A percentile compares a stretch with the other conserved stretches of the same genome.
Evolutionary conservation across 1,139 yeast genomes (phyloP).

Genomic region (Sugiyamaella japonica): DNA sequence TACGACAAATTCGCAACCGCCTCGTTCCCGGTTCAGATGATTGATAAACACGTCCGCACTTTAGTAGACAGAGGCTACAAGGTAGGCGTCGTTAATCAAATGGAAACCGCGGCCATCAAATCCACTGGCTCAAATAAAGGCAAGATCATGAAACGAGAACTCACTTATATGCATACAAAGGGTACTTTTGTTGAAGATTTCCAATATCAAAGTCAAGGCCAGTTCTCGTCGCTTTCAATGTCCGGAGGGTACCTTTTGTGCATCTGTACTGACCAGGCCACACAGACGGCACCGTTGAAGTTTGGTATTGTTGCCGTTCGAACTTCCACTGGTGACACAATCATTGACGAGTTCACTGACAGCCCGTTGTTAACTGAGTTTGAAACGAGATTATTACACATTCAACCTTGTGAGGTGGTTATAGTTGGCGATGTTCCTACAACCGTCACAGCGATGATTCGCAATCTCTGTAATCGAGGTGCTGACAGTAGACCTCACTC

Average conservation of each 20-base stretch:
- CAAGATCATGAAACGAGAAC: slow-evolving; percentile 63
- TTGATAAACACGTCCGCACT: slow-evolving; percentile 68
- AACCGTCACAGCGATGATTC: slow-evolving; percentile 39
- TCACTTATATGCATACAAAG: slow-evolving; percentile 73
- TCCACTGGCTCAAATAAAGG: slow-evolving; percentile 47
- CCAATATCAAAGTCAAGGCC: slow-evolving; percentile 26
- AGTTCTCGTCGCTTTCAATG: slow-evolving; percentile 16
- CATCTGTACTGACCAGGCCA: slow-evolving; percentile 16
- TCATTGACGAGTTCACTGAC: slow-evolving; percentile 68
- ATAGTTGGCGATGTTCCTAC: slow-evolving; percentile 43
- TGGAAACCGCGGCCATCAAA: slow-evolving; percentile 77
- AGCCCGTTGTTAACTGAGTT: slow-evolving; percentile 55
- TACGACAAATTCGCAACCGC: slow-evolving; percentile 75
- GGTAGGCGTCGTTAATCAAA: slow-evolving; percentile 85
- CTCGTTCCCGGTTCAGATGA: slow-evolving; percentile 74
- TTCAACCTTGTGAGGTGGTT: slow-evolving; percentile 75
- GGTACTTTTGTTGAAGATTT: slow-evolving; percentile 77
- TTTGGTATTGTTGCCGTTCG: slow-evolving; percentile 66
- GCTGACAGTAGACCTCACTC: neutral
- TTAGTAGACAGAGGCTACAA: slow-evolving; percentile 46
- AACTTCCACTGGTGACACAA: slow-evolving; percentile 74
- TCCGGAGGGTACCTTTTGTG: slow-evolving; percentile 35
- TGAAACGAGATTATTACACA: slow-evolving; percentile 70
- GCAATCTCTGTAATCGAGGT: slow-evolving; percentile 22
- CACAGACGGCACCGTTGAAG: slow-evolving; percentile 3